A percentile compares a stretch with the other conserved stretches of the same genome.
Conservation (phyloP, 2,329 filamentous ascomycete species). For the Venturia effusa region DNA sequence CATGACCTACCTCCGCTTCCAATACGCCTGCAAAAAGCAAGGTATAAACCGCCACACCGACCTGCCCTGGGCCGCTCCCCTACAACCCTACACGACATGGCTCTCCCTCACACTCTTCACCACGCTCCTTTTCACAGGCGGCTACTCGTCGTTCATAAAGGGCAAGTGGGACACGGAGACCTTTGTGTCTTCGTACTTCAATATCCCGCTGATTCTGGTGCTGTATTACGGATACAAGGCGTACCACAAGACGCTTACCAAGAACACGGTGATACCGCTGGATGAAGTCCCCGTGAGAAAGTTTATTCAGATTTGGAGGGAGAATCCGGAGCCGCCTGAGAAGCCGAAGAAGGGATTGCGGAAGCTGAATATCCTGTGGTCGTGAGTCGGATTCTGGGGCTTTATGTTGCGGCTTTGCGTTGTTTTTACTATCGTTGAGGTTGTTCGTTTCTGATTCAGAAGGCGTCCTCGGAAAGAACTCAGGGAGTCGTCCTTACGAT, state of each 20-base stretch:
- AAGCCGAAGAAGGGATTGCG: background rate
- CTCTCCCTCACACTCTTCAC: slow-evolving; percentile 57
- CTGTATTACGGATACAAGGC: slow-evolving; percentile 60
- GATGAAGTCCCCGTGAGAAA: background rate
- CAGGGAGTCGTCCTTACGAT: no score
- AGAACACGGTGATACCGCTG: background rate
- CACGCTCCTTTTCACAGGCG: slow-evolving; percentile 67
- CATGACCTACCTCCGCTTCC: slow-evolving; percentile 38
- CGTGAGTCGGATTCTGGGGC: no score
- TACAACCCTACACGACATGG: slow-evolving; percentile 59
- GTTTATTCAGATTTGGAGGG: background rate
- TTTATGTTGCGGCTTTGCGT: no score
- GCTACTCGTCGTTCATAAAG: slow-evolving; percentile 53
- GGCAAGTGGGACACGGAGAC: slow-evolving; percentile 31
- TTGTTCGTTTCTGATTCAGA: no score
- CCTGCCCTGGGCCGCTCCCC: slow-evolving; percentile 52
- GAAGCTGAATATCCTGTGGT: background rate
- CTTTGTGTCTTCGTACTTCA: slow-evolving; percentile 41
- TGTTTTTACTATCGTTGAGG: no score
- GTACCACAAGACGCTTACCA: slow-evolving; percentile 32
- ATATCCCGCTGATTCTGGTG: slow-evolving; percentile 62
- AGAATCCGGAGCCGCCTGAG: background rate
- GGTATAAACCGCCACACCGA: slow-evolving; percentile 28
- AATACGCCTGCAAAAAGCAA: slow-evolving; percentile 35
- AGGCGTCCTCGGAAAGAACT: no score